Percentiles rank a stretch among this genome's conserved stretches.
phyloP scores from a whole-genome alignment of 352 stramenopile genomes.

The Globisporangium solare region DNA sequence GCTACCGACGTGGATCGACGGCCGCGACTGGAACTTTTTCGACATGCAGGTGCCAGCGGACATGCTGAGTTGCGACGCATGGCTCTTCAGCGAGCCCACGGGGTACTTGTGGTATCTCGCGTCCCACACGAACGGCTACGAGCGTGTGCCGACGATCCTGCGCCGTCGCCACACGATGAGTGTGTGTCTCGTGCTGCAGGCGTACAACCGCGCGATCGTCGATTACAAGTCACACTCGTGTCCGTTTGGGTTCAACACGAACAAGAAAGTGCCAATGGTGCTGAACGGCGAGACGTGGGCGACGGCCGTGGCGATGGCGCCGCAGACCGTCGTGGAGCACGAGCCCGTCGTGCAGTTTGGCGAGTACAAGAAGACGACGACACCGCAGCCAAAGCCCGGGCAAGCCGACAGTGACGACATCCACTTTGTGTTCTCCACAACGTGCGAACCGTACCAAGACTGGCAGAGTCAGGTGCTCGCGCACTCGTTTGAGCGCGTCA shows the following conservation, averaged over 20 bases:
- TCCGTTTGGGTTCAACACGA: slow-evolving; percentile 62
- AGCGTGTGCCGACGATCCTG: slow-evolving; percentile 74
- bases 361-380: slow-evolving; percentile 39
- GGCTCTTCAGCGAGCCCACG: slow-evolving; percentile 51
- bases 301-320: slow-evolving; percentile 42
- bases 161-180: slow-evolving; percentile 71
- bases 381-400: slow-evolving; percentile 15
- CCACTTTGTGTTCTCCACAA: slow-evolving; percentile 76
- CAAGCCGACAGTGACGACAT: slow-evolving; percentile 50
- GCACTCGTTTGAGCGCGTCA: slow-evolving; percentile 52
- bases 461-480: slow-evolving; percentile 74
- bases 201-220: slow-evolving; percentile 66
- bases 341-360: slow-evolving; percentile 37
- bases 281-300: slow-evolving; percentile 31
- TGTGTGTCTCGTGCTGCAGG: slow-evolving; percentile 55
- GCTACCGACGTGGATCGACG: slow-evolving; percentile 74
- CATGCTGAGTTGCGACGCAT: slow-evolving; percentile 72
- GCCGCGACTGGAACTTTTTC: slow-evolving; percentile 71
- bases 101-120: slow-evolving; percentile 68
- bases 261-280: slow-evolving; percentile 63
- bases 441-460: slow-evolving; percentile 54
- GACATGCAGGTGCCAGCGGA: slow-evolving; percentile 48
- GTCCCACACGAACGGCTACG: slow-evolving; percentile 67
- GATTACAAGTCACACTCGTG: slow-evolving; percentile 52
- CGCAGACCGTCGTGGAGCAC: slow-evolving; percentile 22